These are phyloP conservation scores for Nicotiana knightiana DNA, from an alignment of 257 asterid genomes.

Conservation along the genomic window DNA sequence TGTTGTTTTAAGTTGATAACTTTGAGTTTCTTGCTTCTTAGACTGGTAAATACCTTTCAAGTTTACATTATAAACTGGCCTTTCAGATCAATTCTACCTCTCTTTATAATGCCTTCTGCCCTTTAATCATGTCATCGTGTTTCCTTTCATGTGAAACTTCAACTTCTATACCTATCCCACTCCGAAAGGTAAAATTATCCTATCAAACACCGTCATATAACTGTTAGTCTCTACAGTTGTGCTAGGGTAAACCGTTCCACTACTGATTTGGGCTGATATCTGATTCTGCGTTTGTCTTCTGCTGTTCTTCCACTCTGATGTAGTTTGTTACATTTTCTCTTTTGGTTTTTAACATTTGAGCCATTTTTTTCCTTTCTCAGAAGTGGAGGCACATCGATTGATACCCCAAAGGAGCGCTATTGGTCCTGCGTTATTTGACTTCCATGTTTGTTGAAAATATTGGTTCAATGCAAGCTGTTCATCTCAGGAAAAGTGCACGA, in stretches of 20 bases:
- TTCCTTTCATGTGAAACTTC: too few species aligned
- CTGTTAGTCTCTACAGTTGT: neutral
- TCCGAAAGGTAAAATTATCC: too few species aligned
- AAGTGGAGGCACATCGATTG: neutral
- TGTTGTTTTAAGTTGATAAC: too few species aligned
- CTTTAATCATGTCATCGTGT: too few species aligned
- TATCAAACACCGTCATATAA: too few species aligned
- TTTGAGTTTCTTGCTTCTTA: neutral
- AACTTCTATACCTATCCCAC: too few species aligned
- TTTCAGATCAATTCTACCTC: too few species aligned
- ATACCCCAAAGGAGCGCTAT: neutral
- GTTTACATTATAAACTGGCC: too few species aligned
- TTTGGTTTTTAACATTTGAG: neutral
- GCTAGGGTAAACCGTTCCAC: neutral
- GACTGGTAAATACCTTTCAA: too few species aligned
- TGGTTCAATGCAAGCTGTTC: neutral
- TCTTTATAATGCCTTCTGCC: too few species aligned
- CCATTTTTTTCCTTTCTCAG: neutral
- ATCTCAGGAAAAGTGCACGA: neutral
- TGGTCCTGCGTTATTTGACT: neutral
- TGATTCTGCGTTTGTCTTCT: neutral
- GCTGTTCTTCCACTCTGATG: neutral
- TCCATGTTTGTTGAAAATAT: neutral
- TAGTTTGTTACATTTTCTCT: neutral
- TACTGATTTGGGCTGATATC: neutral